Percentiles rank a stretch among this genome's conserved stretches.
Conservation (phyloP, 2,329 filamentous ascomycete genomes). For the Sphaerostilbella broomeana region DNA sequence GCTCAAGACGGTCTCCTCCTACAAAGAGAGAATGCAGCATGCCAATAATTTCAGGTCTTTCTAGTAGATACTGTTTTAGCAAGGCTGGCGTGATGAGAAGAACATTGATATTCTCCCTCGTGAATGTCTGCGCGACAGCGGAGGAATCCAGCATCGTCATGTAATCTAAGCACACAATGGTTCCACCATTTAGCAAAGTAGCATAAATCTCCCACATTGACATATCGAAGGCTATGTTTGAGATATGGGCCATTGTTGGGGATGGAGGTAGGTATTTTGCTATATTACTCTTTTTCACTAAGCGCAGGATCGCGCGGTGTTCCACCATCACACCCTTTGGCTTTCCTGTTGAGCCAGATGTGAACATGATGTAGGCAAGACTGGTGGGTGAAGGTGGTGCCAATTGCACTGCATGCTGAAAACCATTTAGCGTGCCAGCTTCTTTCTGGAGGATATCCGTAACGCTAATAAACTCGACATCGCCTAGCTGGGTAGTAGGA, state of each 20-base stretch:
- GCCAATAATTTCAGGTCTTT: not conserved
- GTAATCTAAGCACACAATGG: conserved; percentile 5
- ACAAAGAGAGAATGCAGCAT: not conserved
- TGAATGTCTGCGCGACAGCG: not conserved
- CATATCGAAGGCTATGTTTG: conserved; percentile 4
- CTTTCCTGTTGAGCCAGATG: conserved; percentile 4
- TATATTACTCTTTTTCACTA: conserved; percentile 1
- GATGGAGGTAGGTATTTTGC: not conserved
- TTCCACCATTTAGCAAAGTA: conserved; percentile 6
- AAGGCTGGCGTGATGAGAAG: not conserved
- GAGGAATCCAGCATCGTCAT: not conserved
- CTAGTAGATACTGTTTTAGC: not conserved
- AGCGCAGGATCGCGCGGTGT: conserved; percentile 1
- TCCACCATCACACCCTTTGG: conserved; percentile 6
- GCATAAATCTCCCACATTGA: conserved; percentile 14
- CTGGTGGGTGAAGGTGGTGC: not conserved
- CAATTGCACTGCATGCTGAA: not conserved
- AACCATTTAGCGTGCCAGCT: conserved; percentile 27
- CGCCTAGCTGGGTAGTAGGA: conserved; percentile 1
- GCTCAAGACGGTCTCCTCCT: not conserved
- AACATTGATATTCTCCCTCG: not conserved
- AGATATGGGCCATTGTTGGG: conserved; percentile 1
- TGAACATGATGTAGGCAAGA: conserved; percentile 7
- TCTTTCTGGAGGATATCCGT: conserved; percentile 31
- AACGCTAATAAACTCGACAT: conserved; percentile 14